Conservation (phyloP, 208 protist genomes). For the Leishmania amazonensis region DNA sequence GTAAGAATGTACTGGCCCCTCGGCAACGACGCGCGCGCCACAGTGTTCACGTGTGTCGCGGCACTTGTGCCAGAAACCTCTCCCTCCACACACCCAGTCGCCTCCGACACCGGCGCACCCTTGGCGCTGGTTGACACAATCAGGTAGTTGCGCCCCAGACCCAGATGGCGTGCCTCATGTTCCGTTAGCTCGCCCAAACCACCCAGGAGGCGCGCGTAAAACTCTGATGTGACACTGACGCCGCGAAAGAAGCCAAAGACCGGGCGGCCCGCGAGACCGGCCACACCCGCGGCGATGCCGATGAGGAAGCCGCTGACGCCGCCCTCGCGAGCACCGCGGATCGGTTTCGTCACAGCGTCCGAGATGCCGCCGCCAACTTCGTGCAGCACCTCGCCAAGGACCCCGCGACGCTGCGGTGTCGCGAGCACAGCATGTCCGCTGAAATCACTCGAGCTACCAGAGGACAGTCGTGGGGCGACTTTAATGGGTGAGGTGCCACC, state of each 20-base stretch:
- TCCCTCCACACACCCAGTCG: neutral
- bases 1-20: neutral
- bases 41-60: neutral
- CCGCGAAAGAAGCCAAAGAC: slow-evolving; percentile 60
- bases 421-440: too few species aligned
- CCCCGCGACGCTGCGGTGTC: slow-evolving; percentile 6
- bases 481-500: slow-evolving; percentile 4
- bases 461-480: neutral
- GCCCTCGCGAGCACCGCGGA: slow-evolving; percentile 41
- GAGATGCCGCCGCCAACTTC: slow-evolving; percentile 46
- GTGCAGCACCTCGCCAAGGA: slow-evolving; percentile 42
- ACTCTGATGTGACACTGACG: slow-evolving; percentile 63
- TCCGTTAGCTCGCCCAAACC: slow-evolving; percentile 22
- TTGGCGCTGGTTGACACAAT: neutral
- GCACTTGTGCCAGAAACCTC: neutral
- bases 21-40: neutral
- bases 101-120: neutral
- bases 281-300: slow-evolving; percentile 60
- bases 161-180: slow-evolving; percentile 20
- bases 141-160: slow-evolving; percentile 29
- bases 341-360: slow-evolving; percentile 44
- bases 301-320: slow-evolving; percentile 61
- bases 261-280: slow-evolving; percentile 57
- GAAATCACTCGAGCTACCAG: neutral
- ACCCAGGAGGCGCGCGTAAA: slow-evolving; percentile 38